Evolutionary conservation across 306 rosid species (phyloP).

Genomic region (Mimosa pudica): DNA sequence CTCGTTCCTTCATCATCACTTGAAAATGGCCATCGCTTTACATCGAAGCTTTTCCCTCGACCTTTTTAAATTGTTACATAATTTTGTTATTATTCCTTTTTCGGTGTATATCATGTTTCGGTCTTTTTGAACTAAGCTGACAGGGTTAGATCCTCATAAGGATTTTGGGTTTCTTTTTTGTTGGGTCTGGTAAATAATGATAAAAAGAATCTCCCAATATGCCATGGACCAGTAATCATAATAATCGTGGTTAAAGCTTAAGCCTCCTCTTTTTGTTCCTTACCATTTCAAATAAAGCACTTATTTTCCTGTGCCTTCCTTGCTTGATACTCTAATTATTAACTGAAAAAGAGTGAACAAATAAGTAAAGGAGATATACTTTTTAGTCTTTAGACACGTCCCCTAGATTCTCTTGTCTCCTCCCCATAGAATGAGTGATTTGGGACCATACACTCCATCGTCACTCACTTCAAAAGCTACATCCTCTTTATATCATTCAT

Average conservation of each 20-base stretch:
- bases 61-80: neutral
- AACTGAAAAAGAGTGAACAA: constrained; percentile 34
- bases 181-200: constrained; percentile 39
- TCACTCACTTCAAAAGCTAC: constrained; percentile 34
- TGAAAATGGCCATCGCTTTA: constrained; percentile 9
- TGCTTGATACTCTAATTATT: constrained; percentile 31
- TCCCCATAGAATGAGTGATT: constrained; percentile 24
- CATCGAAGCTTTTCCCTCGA: neutral
- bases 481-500: constrained; percentile 12
- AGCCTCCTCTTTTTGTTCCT: constrained; percentile 20
- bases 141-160: constrained; percentile 24
- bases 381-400: constrained; percentile 36
- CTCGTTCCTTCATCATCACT: constrained; percentile 17
- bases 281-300: constrained; percentile 23
- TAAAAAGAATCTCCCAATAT: constrained; percentile 39
- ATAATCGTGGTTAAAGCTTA: constrained; percentile 7
- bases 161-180: constrained; percentile 34
- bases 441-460: constrained; percentile 32
- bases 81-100: constrained; percentile 13
- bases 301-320: constrained; percentile 14
- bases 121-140: constrained; percentile 1
- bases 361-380: constrained; percentile 32
- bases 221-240: constrained; percentile 41
- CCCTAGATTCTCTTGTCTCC: constrained; percentile 49
- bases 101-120: neutral